Conservation (phyloP, 768 basidiomycete species). For the Lactifluus hygrophoroides region DNA sequence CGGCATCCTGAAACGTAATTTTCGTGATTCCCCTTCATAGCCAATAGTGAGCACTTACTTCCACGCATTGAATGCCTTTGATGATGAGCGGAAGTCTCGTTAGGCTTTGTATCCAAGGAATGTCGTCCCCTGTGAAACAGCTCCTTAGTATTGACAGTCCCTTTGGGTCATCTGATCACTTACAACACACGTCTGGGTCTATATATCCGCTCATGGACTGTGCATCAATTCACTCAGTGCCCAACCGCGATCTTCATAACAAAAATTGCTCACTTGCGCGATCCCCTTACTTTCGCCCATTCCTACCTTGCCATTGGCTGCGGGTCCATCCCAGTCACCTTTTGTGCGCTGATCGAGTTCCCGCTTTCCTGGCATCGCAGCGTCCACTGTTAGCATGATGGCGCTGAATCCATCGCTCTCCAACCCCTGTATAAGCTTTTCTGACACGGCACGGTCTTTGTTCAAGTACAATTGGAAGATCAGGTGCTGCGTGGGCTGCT, state of each 20-base stretch:
- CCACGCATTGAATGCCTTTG: conserved; percentile 40
- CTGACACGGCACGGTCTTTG: conserved; percentile 33
- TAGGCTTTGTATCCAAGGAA: conserved; percentile 33
- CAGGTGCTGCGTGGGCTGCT: conserved; percentile 24
- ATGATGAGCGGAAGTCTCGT: conserved; percentile 36
- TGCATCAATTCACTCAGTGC: background rate
- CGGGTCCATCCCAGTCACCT: conserved; percentile 25
- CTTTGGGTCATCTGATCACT: conserved; percentile 1
- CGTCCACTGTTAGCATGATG: conserved; percentile 44
- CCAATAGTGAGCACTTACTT: conserved; percentile 25
- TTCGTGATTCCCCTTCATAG: background rate
- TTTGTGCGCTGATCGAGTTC: conserved; percentile 30
- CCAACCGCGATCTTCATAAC: background rate
- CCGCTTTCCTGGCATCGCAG: conserved; percentile 36
- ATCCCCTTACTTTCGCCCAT: conserved; percentile 20
- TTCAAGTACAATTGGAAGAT: conserved; percentile 40
- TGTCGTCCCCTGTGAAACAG: conserved; percentile 25
- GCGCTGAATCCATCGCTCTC: conserved; percentile 35
- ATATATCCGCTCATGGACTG: conserved; percentile 27
- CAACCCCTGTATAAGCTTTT: conserved; percentile 31
- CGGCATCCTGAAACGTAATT: conserved; percentile 31
- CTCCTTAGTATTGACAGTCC: background rate
- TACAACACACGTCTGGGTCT: conserved; percentile 29
- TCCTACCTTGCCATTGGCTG: conserved; percentile 17
- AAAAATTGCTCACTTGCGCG: conserved; percentile 22